phyloP scores from a whole-genome alignment of 352 stramenopile genomes.

The Phytophthora tentaculata region DNA sequence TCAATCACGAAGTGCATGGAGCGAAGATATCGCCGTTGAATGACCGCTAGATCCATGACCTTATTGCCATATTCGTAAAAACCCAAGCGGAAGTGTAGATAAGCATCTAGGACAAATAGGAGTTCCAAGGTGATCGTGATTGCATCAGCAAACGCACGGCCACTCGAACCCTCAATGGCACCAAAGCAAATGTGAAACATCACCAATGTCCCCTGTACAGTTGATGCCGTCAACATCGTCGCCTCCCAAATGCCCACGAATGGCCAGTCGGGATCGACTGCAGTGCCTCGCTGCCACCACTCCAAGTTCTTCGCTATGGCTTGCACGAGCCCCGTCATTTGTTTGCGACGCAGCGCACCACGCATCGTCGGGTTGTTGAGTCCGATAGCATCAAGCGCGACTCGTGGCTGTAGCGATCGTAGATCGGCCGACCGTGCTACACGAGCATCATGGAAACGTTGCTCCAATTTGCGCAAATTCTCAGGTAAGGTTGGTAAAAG shows the following conservation, averaged over 20 bases:
- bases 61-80: constrained; percentile 79
- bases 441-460: constrained; percentile 32
- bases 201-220: constrained; percentile 46
- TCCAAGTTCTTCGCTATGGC: constrained; percentile 38
- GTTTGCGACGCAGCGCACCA: constrained; percentile 24
- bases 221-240: constrained; percentile 48
- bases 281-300: constrained; percentile 34
- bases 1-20: constrained; percentile 54
- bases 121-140: constrained; percentile 49
- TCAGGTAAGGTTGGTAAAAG: constrained; percentile 40
- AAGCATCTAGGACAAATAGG: constrained; percentile 55
- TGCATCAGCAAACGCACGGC: constrained; percentile 34
- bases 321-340: constrained; percentile 23
- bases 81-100: constrained; percentile 54
- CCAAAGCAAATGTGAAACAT: constrained; percentile 65
- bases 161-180: constrained; percentile 8
- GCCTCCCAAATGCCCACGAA: constrained; percentile 63
- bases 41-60: constrained; percentile 51
- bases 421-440: constrained; percentile 45
- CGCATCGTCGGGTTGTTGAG: constrained; percentile 35
- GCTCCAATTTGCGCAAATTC: constrained; percentile 38
- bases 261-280: constrained; percentile 56
- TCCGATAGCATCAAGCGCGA: constrained; percentile 17
- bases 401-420: constrained; percentile 25
- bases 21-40: constrained; percentile 51